Base-by-base conservation (phyloP, 2,329 filamentous ascomycete species). In the Davidsoniella eucalypti region DNA sequence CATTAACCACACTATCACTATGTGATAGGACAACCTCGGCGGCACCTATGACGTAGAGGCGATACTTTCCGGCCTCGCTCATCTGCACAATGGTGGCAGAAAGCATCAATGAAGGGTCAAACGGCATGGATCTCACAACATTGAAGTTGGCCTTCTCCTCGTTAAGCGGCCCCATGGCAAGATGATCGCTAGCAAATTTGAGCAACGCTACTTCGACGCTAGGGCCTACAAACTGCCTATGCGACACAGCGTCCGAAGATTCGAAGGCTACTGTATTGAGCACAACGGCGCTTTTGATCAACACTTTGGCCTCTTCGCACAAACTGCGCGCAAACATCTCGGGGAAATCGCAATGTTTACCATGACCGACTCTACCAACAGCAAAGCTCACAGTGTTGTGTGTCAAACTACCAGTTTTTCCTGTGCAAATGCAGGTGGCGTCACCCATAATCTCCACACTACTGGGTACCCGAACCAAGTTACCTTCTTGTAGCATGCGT, bases 361-460 rank as follows among this genome's bases (percentile, higher is more conserved):
- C 60, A 4, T 62, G 53, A 2, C 76, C 74, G 29, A 78, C 56
- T 8, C 72, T 73, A 6, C 75, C 76, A 36, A 70, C 68, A 14
- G 79, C 75, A 2, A 77, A 71, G 2, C 67, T 73, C 76, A 80
- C 80, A 55, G 74, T 73, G 55, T 80, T 79, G 55, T 78, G 71
- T 0, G 77, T 81, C 18, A 82, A 64, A 1, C 78, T 82, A 3
- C 78, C 78, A 0, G 77, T 81, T 60, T 82, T 82, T 57, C 81
- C 78, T 0, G 76, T 80, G 58, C 77, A 80, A 45, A 81, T 71
- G 6, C 71, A 76, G 0, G 76, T 80, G 7, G 75, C 75, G 56
- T 78, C 79, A 6, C 76, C 76, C 76, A 80, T 80, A 5, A 74
- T 77, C 56, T 80, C 76, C 56, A 75, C 77, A 1, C 76, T 75